phyloP scores from a whole-genome alignment of 2,329 filamentous ascomycete species.

The Colletotrichum acutatum region DNA sequence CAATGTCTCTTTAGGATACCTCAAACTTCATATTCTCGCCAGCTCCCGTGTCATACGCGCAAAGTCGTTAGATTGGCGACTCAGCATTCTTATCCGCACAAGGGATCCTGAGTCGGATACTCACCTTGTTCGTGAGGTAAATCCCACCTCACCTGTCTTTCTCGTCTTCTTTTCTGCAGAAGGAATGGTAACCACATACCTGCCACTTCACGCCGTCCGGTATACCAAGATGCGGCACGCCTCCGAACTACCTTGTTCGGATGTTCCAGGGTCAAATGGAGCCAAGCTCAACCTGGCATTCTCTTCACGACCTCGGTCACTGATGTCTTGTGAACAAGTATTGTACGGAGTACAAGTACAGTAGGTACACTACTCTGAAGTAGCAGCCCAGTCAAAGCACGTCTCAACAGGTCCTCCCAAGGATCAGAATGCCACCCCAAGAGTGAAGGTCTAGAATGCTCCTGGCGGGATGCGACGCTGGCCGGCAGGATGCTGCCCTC shows the following conservation, averaged over 20 bases:
- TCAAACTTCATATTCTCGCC: background rate
- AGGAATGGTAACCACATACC: background rate
- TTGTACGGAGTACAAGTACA: too few species aligned
- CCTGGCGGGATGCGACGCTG: slow-evolving; percentile 19
- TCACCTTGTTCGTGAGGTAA: background rate
- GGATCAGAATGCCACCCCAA: background rate
- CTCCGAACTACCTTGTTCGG: background rate
- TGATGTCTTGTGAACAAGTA: background rate
- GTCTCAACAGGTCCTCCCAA: background rate
- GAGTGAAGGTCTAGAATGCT: background rate
- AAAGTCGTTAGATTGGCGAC: background rate
- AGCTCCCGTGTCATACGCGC: background rate
- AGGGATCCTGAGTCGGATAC: slow-evolving; percentile 1
- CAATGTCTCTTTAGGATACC: background rate
- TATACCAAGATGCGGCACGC: background rate
- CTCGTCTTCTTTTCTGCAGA: background rate
- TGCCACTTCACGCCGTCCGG: background rate
- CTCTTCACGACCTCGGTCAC: slow-evolving; percentile 13
- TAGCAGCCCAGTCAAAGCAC: background rate
- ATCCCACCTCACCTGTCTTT: background rate
- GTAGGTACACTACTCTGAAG: background rate
- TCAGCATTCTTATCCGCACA: slow-evolving; percentile 2
- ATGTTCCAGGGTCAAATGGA: background rate
- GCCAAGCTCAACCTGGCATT: slow-evolving; percentile 6
- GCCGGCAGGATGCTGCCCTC: background rate